Conservation (phyloP, 345 rosid genomes). For the Populus deltoides region DNA sequence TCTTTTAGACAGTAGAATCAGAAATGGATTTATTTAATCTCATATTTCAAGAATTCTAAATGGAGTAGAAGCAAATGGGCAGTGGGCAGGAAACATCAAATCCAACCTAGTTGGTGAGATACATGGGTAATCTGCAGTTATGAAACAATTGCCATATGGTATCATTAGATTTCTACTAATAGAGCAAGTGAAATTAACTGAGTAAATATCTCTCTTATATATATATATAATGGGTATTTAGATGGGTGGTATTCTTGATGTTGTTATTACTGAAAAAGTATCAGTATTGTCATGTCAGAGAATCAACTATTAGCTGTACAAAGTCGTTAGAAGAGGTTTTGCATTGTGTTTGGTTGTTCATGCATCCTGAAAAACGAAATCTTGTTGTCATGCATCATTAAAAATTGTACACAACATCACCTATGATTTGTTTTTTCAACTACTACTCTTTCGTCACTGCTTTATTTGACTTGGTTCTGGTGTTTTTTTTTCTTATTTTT, state of each 20-base stretch:
- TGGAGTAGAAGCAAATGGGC: neutral
- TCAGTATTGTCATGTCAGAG: neutral
- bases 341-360: neutral
- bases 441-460: neutral
- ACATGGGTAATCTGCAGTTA: neutral
- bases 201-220: neutral
- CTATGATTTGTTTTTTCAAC: slow-evolving; percentile 8
- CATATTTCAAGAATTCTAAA: neutral
- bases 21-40: neutral
- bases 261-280: neutral
- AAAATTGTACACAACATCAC: neutral
- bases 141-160: neutral
- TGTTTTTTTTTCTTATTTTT: neutral
- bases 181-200: neutral
- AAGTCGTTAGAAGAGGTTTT: neutral
- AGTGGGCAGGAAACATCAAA: neutral
- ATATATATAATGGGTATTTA: neutral
- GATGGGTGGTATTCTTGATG: neutral
- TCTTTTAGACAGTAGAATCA: too few species aligned
- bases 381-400: neutral
- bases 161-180: neutral
- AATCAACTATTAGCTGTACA: neutral
- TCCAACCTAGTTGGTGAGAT: neutral
- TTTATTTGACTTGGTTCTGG: neutral
- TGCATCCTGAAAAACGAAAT: neutral